A percentile compares a stretch with the other conserved stretches of the same genome.
Evolutionary conservation across 2,329 filamentous ascomycete species (phyloP).

Genomic region (Colletotrichum filicis): DNA sequence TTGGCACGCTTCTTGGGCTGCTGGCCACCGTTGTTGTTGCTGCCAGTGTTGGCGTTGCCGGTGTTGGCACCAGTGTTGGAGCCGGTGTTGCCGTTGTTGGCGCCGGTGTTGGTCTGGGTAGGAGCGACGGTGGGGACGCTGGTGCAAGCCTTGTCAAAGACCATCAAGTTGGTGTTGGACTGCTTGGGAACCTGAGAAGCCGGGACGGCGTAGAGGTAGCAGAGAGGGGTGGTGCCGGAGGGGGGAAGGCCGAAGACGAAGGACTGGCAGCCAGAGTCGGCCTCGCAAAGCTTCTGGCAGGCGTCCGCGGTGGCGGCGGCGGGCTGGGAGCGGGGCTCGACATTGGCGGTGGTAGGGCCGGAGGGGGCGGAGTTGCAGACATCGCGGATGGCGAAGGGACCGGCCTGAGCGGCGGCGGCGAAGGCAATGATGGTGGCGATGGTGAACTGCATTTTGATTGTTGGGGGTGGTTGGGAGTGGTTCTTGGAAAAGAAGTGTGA

Average conservation of each 20-base stretch:
- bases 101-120: not conserved
- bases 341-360: constrained; percentile 3
- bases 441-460: constrained; percentile 25
- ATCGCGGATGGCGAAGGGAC: constrained; percentile 17
- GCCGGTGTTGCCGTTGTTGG: not conserved
- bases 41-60: constrained; percentile 4
- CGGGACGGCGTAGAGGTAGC: constrained; percentile 24
- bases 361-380: constrained; percentile 17
- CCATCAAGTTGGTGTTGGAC: constrained; percentile 19
- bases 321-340: constrained; percentile 20
- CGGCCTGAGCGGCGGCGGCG: constrained; percentile 15
- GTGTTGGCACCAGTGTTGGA: not conserved
- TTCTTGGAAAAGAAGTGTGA: not conserved
- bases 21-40: not conserved
- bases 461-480: not conserved
- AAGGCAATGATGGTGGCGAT: constrained; percentile 10
- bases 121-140: constrained; percentile 12
- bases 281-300: constrained; percentile 26
- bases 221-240: constrained; percentile 9
- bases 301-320: constrained; percentile 17
- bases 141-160: constrained; percentile 26
- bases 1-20: constrained; percentile 25
- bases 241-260: constrained; percentile 17
- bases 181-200: constrained; percentile 19
- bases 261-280: constrained; percentile 11